phyloP scores from a whole-genome alignment of 768 basidiomycete species.

The Piloderma croceum region DNA sequence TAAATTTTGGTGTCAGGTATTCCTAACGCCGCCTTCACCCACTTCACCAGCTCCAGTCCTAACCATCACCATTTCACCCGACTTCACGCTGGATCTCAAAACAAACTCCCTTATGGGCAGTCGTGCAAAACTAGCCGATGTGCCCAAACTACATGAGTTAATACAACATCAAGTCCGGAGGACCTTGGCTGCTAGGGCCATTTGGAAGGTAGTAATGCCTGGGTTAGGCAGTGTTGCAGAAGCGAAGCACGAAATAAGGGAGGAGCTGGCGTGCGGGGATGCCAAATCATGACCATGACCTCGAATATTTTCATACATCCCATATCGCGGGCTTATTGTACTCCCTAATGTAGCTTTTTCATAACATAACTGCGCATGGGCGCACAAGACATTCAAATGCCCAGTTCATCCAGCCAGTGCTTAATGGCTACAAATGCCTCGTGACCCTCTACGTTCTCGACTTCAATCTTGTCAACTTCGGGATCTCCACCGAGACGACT shows the following conservation, averaged over 20 bases:
- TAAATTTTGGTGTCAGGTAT: conserved; percentile 39
- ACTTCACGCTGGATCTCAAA: conserved; percentile 81
- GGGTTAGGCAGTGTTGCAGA: conserved; percentile 41
- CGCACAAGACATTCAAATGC: conserved; percentile 29
- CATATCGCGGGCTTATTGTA: too few relatives aligned
- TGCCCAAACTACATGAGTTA: conserved; percentile 94
- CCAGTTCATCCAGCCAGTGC: conserved; percentile 51
- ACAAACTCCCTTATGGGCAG: conserved; percentile 93
- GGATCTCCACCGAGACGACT: conserved; percentile 38
- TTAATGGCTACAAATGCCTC: conserved; percentile 39
- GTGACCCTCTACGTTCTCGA: conserved; percentile 30
- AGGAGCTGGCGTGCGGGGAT: conserved; percentile 21
- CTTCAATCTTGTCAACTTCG: conserved; percentile 34
- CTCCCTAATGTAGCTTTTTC: too few relatives aligned
- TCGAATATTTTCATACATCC: too few relatives aligned
- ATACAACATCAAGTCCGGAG: conserved; percentile 80
- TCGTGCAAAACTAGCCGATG: conserved; percentile 94
- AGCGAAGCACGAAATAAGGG: conserved; percentile 20
- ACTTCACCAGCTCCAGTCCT: conserved; percentile 52
- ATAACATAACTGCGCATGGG: neutral
- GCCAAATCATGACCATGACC: neutral
- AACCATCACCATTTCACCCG: conserved; percentile 71
- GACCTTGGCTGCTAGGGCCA: conserved; percentile 50
- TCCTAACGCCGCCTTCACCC: conserved; percentile 54
- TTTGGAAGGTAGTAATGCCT: conserved; percentile 66